Evolutionary conservation across 2,329 filamentous ascomycete species (phyloP), one percentile per base, ranked within the genome.

Genomic region (Aspergillus sp.): DNA sequence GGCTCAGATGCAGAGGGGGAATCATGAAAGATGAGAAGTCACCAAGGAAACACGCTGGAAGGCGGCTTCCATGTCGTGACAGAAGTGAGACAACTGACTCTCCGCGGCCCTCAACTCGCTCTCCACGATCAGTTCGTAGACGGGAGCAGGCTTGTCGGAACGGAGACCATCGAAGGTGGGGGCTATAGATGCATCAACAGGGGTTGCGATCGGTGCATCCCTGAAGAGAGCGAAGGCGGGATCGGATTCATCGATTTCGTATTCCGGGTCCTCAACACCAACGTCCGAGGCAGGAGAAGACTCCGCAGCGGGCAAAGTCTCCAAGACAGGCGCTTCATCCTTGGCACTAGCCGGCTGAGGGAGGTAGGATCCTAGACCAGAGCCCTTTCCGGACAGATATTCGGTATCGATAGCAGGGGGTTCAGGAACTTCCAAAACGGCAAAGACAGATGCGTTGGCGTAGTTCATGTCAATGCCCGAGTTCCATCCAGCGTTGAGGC

Each of bases 371-470:
- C 76, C 78, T 7, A 82, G 76, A 68, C 78, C 80, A 38, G 80
- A 81, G 0, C 80, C 74, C 80, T 94, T 94, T 64, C 88, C 88
- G 4, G 86, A 86, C n/a, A 94, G 78, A 20, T 81, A 67, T 20
- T 82, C 78, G 5, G 82, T 74, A 55, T 83, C 79, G 42, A 92
- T 79, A 41, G 71, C 64, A 4, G 87, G 86, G 21, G 87, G 77
- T 60, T 87, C 81, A 2, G 87, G 86, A 2, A 89, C 81, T 58
- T 88, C 84, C n/a, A 83, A 72, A 14, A 92, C 83, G 46, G 89
- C 83, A 64, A 88, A 95, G 45, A 79, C 72, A 13, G 74, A 64
- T 7, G 74, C 65, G 53, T 77, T 76, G 50, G 62, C 67, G 44
- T 66, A 75, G 60, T 72, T 76, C 58, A 75, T 70, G 38, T 77